Evolutionary conservation across 768 basidiomycete species (phyloP), one percentile per base, ranked within the genome.

Genomic region (Amanita rimosa): DNA sequence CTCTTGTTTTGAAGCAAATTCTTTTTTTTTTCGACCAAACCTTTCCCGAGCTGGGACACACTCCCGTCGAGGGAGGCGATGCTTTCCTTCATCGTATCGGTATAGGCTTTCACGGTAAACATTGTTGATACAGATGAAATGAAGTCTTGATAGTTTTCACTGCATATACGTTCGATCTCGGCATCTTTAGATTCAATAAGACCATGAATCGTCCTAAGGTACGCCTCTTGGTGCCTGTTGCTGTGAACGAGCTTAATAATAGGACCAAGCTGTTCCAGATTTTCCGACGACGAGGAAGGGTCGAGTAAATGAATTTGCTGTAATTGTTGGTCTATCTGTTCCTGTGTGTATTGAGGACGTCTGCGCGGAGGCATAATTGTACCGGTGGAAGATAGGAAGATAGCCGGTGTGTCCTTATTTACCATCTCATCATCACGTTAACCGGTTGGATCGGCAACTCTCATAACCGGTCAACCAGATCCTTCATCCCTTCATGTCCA

Each of bases 101-200:
- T 98, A 60, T 96, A 97, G 16, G 93, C 91, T 64, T 97, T 85
- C 62, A 99, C 91, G 41, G 85, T 85, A 65, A 97, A 85, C 53
- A 99, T 73, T 2, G 93, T 97, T n/a, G 92, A 91, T 13, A 97
- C 93, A 16, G 94, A 96, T 24, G 85, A 83, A 29, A 97, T 93
- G 58, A 99, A 99, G 66, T 98, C 95, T 66, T 94, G 91, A 59
- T 98, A 97, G 64, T 98, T 98, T 56, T 92, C 87, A 50, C 83
- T 79, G 67, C 96, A 98, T 63, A 97, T 93, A 52, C 78, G 81
- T 68, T 98, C 91, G 63, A 99, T 99, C 65, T 98, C 95, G 52
- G 78, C 74, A 63, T 99, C 96, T 68, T 97, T 96, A 54, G 92
- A 81, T 59, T 91, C 83, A 51, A 97, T 85, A 58, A 97, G 85